phyloP scores from a whole-genome alignment of 768 basidiomycete genomes.

The Suillus subluteus region DNA sequence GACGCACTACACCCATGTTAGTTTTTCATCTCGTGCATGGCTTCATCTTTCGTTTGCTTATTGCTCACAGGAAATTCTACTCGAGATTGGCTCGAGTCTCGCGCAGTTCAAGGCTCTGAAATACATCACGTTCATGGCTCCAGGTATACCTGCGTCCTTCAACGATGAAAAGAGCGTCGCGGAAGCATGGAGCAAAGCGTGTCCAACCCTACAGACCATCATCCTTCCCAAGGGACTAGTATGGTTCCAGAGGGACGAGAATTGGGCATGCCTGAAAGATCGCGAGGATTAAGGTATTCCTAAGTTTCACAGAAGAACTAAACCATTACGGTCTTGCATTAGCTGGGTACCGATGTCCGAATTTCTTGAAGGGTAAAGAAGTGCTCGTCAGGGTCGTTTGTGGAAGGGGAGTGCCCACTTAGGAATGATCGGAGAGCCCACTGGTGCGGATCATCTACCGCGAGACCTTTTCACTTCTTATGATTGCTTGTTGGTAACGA shows the following conservation, averaged over 20 bases:
- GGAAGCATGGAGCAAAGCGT: slow-evolving; percentile 56
- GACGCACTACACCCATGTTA: slow-evolving; percentile 49
- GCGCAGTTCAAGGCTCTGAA: slow-evolving; percentile 45
- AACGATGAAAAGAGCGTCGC: slow-evolving; percentile 55
- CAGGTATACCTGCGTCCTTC: slow-evolving; percentile 23
- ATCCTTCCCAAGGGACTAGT: slow-evolving; percentile 65
- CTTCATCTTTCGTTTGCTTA: not conserved
- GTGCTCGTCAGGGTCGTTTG: not conserved
- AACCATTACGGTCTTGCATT: not conserved
- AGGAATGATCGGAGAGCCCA: not conserved
- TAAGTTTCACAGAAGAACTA: not conserved
- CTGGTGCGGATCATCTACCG: not conserved
- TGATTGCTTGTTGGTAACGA: not conserved
- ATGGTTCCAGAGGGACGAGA: slow-evolving; percentile 49
- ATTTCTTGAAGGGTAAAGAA: too few relatives aligned
- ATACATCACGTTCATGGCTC: slow-evolving; percentile 66
- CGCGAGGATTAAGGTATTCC: not conserved
- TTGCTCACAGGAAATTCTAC: slow-evolving; percentile 42
- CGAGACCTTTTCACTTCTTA: not conserved
- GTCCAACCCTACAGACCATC: slow-evolving; percentile 64
- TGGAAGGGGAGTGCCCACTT: not conserved
- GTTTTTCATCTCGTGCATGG: slow-evolving; percentile 23
- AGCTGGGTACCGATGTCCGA: not conserved
- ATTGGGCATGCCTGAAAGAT: slow-evolving; percentile 29
- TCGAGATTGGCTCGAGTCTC: slow-evolving; percentile 44